phyloP scores from a whole-genome alignment of 495 filamentous ascomycete genomes.

The Penicillium cinerascens region DNA sequence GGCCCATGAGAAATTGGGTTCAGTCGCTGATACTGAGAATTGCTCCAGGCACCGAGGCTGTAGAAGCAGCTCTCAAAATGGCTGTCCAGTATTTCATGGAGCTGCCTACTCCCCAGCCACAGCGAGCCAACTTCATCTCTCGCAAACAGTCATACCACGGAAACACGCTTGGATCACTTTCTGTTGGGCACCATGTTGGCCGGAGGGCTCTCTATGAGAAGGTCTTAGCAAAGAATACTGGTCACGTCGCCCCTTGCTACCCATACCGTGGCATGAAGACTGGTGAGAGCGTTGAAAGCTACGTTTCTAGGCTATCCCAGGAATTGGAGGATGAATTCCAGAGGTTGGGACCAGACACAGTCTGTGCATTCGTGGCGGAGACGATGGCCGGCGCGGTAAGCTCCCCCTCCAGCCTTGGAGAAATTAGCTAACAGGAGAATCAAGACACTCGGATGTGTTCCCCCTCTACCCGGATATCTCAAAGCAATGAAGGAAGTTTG shows the following conservation, averaged over 20 bases:
- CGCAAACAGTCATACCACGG: conserved; percentile 67
- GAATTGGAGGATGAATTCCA: conserved; percentile 73
- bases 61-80: conserved; percentile 61
- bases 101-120: conserved; percentile 33
- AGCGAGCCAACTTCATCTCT: conserved; percentile 55
- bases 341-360: conserved; percentile 59
- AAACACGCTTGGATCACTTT: conserved; percentile 63
- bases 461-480: conserved; percentile 56
- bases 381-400: conserved; percentile 52
- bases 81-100: conserved; percentile 56
- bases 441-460: conserved; percentile 53
- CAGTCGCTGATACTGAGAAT: neutral
- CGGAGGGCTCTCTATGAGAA: conserved; percentile 60
- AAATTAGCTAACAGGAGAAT: neutral
- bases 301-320: conserved; percentile 52
- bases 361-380: conserved; percentile 71
- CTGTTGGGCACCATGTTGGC: conserved; percentile 55
- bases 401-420: neutral
- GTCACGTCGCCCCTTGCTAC: conserved; percentile 63
- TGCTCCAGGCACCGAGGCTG: conserved; percentile 53
- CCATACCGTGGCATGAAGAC: conserved; percentile 49
- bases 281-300: conserved; percentile 33
- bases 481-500: conserved; percentile 55
- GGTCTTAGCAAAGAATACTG: conserved; percentile 54
- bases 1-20: neutral